These are phyloP conservation scores for Heterobasidion annosum DNA, from an alignment of 1,284 basidiomycete genomes.

Conservation along the genomic window DNA sequence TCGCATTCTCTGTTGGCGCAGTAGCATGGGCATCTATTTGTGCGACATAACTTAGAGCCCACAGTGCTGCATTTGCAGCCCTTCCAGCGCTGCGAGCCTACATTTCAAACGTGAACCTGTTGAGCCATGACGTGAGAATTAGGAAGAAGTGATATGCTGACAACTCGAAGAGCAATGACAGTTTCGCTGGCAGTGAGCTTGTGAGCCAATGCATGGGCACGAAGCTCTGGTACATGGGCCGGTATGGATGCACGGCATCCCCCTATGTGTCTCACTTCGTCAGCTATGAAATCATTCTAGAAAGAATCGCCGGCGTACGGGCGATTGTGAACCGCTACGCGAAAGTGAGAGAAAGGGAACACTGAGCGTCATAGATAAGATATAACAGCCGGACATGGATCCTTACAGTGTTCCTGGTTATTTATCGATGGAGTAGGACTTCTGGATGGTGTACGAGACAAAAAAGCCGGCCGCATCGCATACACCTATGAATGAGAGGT, in stretches of 20 bases:
- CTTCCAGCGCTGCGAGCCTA: conserved; percentile 32
- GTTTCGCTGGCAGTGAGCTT: conserved; percentile 27
- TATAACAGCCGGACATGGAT: neutral
- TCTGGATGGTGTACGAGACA: neutral
- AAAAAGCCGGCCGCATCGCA: neutral
- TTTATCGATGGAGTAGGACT: neutral
- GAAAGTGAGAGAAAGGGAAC: neutral
- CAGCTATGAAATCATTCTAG: neutral
- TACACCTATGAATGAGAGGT: neutral
- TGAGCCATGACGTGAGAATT: neutral
- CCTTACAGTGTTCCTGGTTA: neutral
- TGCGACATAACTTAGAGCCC: neutral
- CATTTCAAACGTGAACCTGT: neutral
- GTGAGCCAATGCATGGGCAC: conserved; percentile 31
- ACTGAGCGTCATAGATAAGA: neutral
- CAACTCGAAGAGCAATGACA: conserved; percentile 31
- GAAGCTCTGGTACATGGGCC: conserved; percentile 30
- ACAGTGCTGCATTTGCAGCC: conserved; percentile 32
- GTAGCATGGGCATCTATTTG: conserved; percentile 32
- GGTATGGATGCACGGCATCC: conserved; percentile 31
- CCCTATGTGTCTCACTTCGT: conserved; percentile 4
- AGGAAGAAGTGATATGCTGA: conserved; percentile 10
- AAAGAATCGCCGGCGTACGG: neutral
- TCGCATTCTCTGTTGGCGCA: conserved; percentile 37
- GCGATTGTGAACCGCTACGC: neutral